phyloP scores from a whole-genome alignment of 208 protist species.

The Crithidia sp. region DNA sequence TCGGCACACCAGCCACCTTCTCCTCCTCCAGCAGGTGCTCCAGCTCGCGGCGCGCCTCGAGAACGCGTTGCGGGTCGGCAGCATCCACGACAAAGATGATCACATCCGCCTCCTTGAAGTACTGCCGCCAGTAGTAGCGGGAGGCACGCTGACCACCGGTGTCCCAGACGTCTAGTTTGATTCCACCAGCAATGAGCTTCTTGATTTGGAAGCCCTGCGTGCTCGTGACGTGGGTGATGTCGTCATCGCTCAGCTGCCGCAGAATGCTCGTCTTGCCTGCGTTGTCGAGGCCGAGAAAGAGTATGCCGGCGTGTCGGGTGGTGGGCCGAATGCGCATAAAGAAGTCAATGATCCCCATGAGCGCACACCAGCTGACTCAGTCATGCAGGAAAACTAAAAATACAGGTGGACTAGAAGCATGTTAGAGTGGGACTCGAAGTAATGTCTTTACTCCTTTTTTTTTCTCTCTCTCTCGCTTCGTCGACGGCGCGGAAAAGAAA shows the following conservation, averaged over 20 bases:
- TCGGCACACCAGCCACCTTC: slow-evolving; percentile 91
- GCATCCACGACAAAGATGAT: slow-evolving; percentile 96
- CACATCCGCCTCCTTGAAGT: slow-evolving; percentile 94
- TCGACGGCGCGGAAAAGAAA: not conserved
- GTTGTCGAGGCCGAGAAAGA: slow-evolving; percentile 98
- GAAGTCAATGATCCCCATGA: slow-evolving; percentile 93
- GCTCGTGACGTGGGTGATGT: slow-evolving; percentile 92
- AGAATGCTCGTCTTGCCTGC: slow-evolving; percentile 97
- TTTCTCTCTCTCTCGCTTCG: too few species aligned
- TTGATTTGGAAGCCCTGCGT: slow-evolving; percentile 99
- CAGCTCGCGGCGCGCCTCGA: slow-evolving; percentile 92
- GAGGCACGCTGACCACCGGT: slow-evolving; percentile 95
- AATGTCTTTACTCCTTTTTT: too few species aligned
- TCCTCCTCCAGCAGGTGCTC: slow-evolving; percentile 93
- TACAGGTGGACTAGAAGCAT: too few species aligned
- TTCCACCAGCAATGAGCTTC: slow-evolving; percentile 81
- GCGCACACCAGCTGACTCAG: not conserved
- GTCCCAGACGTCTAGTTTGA: slow-evolving; percentile 98
- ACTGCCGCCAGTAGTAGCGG: slow-evolving; percentile 97
- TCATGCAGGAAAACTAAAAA: too few species aligned
- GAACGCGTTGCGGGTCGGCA: slow-evolving; percentile 85
- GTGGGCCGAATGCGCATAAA: slow-evolving; percentile 83
- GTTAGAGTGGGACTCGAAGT: too few species aligned
- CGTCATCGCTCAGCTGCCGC: slow-evolving; percentile 93
- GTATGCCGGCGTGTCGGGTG: slow-evolving; percentile 84